These are phyloP conservation scores for Otatea glauca DNA, from an alignment of 176 grass and related monocot genomes.

Conservation along the genomic window DNA sequence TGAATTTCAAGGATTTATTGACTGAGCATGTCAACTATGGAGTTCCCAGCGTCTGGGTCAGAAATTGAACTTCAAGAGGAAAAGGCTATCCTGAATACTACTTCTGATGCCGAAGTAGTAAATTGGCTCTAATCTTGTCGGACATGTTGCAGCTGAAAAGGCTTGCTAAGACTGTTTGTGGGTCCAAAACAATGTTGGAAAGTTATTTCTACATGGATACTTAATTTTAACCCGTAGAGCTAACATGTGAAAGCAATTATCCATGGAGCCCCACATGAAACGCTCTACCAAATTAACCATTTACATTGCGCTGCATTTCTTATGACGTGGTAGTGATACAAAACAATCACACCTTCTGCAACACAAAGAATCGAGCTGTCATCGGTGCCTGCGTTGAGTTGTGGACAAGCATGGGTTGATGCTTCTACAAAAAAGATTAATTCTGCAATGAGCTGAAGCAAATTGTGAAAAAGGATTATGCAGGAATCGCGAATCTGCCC, in stretches of 20 bases:
- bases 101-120: background rate
- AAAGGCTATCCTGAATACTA: background rate
- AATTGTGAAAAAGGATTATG: background rate
- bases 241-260: constrained; percentile 7
- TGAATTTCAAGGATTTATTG: constrained; percentile 20
- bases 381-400: background rate
- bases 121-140: background rate
- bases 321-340: background rate
- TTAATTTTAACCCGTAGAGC: background rate
- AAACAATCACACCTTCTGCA: constrained; percentile 14
- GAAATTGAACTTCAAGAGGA: constrained; percentile 8
- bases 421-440: constrained; percentile 26
- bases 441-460: background rate
- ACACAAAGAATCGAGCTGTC: constrained; percentile 34
- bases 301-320: background rate
- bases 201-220: background rate
- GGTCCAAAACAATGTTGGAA: constrained; percentile 11
- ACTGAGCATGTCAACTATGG: background rate
- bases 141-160: constrained; percentile 2
- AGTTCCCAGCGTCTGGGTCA: constrained; percentile 1
- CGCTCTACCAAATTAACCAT: background rate
- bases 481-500: constrained; percentile 10
- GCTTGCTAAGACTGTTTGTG: background rate
- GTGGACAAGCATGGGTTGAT: constrained; percentile 30
- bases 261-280: background rate